Evolutionary conservation across 2,329 filamentous ascomycete genomes (phyloP), one percentile per base, ranked within the genome.

Genomic region (Sarocladium kiliense): DNA sequence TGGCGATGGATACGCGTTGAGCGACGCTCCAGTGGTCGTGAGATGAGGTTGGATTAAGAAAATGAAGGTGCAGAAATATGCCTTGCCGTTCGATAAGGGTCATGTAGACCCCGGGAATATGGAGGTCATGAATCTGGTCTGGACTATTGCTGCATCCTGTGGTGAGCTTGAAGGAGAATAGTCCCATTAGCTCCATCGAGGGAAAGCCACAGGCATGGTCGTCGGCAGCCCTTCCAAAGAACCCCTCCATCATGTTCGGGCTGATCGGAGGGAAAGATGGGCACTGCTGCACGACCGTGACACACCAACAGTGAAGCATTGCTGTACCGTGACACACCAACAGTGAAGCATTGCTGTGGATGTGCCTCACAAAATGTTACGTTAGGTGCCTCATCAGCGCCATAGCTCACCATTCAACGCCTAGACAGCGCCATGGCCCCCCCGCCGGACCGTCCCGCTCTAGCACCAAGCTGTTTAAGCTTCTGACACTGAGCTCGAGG

Each of bases 381-480:
- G n/a, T n/a, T n/a, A n/a, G n/a, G n/a, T n/a, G n/a, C n/a, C n/a
- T n/a, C n/a, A n/a, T n/a, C n/a, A n/a, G n/a, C n/a, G n/a, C n/a
- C n/a, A n/a, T n/a, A n/a, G n/a, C n/a, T n/a, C n/a, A n/a, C n/a
- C n/a, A n/a, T n/a, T n/a, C 30, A 45, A 26, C 41, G 14, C 41
- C 41, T 25, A 36, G 23, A 3, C 30, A 3, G 27, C 30, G 14
- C n/a, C 12, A 7, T 7, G 6, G 30, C 6, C 30, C 6, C 30
- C 30, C 30, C 47, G 25, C 47, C 47, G 47, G 47, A 51, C 47
- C 47, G 47, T 51, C 47, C 47, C 47, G 47, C 47, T 36, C 19
- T 51, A 30, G 44, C 44, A 32, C 30, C n/a, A n/a, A n/a, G n/a
- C 44, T 49, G 44, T 21, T 30, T 16, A 44, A 44, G 44, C 44